Base-by-base conservation (phyloP, 345 rosid genomes). In the Sisymbrium altissimum region DNA sequence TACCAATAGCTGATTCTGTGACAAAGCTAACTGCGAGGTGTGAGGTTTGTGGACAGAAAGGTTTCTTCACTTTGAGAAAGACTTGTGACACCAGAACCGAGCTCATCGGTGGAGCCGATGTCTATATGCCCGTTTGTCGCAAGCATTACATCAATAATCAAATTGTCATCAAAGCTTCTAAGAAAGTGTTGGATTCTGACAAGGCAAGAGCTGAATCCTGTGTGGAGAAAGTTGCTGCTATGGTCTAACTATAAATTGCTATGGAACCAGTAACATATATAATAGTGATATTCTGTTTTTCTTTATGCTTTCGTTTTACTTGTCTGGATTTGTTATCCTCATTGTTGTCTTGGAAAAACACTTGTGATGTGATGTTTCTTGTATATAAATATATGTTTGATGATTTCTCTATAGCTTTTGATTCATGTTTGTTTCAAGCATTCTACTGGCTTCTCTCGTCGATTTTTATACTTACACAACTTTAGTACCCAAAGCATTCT, bases 41-140 rank as follows among this genome's bases (percentile, higher is more conserved):
- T 48, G 97, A 90, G 19, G 60, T 95, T 54, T 95, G 99, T 29
- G 91, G 97, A 55, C 86, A 85, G 58, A 79, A 80, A 70, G 97
- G 91, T 3, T 87, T 85, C 78, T 95, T 95, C 61, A 88, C 99
- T 10, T 45, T 87, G 52, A 86, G 99, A 77, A 92, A 86, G 80
- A 87, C 81, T 12, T 72, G 62, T 36, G 93, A 85, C 57, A 90
- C 84, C 0, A 50, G 78, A 68, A 88, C 90, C 5, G 93, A 95
- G 55, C 81, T 95, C 13, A 86, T 92, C 0, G 97, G 88, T 0
- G 97, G 99, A 15, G 82, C 88, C 46, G 92, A 88, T 56, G 77
- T 90, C 13, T 92, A 95, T 80, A 88, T 92, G 97, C 99, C 93
- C 0, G 92, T 87, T 18, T 94, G 98, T 78, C 93, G 96, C 7